Evolutionary conservation across 495 filamentous ascomycete species (phyloP), one percentile per base, ranked within the genome.

Genomic region (Trichocladium uniseriatum): DNA sequence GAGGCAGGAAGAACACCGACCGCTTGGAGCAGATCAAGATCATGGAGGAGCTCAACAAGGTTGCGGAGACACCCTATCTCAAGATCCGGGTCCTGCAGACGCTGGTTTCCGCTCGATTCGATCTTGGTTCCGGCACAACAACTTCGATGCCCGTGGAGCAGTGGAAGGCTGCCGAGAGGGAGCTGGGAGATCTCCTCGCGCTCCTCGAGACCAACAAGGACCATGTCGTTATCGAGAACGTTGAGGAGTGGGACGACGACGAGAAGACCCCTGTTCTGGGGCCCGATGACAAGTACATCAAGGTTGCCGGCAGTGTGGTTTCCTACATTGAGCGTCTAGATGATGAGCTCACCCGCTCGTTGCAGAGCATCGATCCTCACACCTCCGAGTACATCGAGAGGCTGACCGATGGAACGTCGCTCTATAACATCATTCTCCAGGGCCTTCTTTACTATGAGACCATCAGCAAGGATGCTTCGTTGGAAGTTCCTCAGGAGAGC

Each of bases 201-300:
- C 80, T 87, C 11, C 82, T 99, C 39, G 89, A 95, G 64, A 64
- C 72, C 32, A 83, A 88, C 66, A 74, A 69, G 48, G 79, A 89
- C 52, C 80, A 89, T 56, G 74, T 97, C 44, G 84, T 98, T 36
- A 74, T 90, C 45, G 92, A 97, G 67, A 80, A 76, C 52, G 92
- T 90, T 14, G 92, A 99, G 54, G 94, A 99, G 63, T 97, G 92
- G 92, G 92, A 99, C 58, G 94, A 99, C 65, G 92, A 97, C 56
- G 94, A 97, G 54, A 95, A 94, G 69, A 79, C 80, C 24, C 92
- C 92, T 16, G 74, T 75, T 29, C 71, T 87, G 56, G 77, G 73
- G 14, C 58, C 72, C 8, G 88, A 81, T 50, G 81, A 95, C 68
- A 81, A 80, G 48, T 73, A 81, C 60, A 79, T 91, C 67, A 84